These are phyloP conservation scores for Mycosarcoma maydis DNA, from an alignment of 1,284 basidiomycete species.

Conservation along the genomic window DNA sequence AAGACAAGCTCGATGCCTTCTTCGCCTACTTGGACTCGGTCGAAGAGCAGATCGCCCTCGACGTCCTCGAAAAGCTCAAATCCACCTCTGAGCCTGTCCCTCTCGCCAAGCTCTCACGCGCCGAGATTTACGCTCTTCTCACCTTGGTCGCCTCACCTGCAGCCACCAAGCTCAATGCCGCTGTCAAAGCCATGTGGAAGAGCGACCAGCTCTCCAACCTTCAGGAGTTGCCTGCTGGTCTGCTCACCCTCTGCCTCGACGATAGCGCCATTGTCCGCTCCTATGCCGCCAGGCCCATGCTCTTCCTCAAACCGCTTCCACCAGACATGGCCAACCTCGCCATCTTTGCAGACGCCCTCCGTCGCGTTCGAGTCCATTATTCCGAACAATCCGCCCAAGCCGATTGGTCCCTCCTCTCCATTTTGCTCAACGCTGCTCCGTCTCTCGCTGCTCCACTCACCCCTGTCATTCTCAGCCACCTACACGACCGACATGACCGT, in stretches of 20 bases:
- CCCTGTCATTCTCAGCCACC: constrained; percentile 31
- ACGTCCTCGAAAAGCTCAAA: constrained; percentile 26
- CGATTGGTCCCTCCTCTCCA: constrained; percentile 41
- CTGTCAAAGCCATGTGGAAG: constrained; percentile 27
- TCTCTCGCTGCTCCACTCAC: constrained; percentile 22
- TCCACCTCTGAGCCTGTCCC: constrained; percentile 8
- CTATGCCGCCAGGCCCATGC: constrained; percentile 40
- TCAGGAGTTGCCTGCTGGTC: constrained; percentile 42
- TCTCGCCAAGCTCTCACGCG: constrained; percentile 24
- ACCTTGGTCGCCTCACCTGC: constrained; percentile 35
- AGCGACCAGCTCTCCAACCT: constrained; percentile 33
- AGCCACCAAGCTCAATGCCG: constrained; percentile 25
- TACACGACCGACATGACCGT: constrained; percentile 39
- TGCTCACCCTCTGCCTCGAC: constrained; percentile 41
- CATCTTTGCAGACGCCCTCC: constrained; percentile 22
- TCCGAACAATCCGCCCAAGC: constrained; percentile 13
- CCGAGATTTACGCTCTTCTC: constrained; percentile 45
- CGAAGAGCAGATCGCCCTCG: constrained; percentile 44
- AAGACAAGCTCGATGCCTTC: constrained; percentile 42
- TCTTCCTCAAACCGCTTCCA: constrained; percentile 32
- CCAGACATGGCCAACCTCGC: constrained; percentile 13
- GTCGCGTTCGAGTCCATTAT: constrained; percentile 10
- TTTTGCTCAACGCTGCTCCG: constrained; percentile 36
- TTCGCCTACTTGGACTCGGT: constrained; percentile 46
- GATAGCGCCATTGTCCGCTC: constrained; percentile 27